Evolutionary conservation across 441 rosid species (phyloP).

Genomic region (Capsella rubella): DNA sequence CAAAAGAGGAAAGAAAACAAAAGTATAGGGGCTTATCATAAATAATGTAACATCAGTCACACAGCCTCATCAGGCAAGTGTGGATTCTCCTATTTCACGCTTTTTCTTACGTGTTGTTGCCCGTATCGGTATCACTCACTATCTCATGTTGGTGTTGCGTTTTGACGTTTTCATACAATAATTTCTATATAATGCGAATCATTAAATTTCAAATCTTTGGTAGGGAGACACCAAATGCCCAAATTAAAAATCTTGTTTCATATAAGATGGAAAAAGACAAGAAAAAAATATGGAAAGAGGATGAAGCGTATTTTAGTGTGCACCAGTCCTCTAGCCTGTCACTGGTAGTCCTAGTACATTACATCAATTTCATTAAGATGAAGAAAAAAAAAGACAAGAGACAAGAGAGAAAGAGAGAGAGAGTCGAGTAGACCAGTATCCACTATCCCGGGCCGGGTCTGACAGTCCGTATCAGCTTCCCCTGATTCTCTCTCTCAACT

Average conservation of each 20-base stretch:
- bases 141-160: slow-evolving; percentile 32
- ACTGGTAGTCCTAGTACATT: slow-evolving; percentile 29
- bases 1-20: not conserved
- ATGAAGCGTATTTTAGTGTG: slow-evolving; percentile 34
- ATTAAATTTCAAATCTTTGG: slow-evolving; percentile 19
- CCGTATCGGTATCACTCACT: slow-evolving; percentile 13
- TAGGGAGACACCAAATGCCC: slow-evolving; percentile 18
- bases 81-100: slow-evolving; percentile 36
- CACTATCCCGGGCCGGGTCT: slow-evolving; percentile 40
- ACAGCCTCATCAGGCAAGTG: slow-evolving; percentile 21
- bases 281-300: not conserved
- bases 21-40: slow-evolving; percentile 30
- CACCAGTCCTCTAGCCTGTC: slow-evolving; percentile 30
- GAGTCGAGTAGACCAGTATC: slow-evolving; percentile 38
- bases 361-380: slow-evolving; percentile 6
- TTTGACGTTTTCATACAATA: slow-evolving; percentile 26
- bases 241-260: slow-evolving; percentile 20
- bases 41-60: slow-evolving; percentile 30
- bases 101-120: not conserved
- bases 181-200: slow-evolving; percentile 16
- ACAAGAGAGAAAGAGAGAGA: not conserved
- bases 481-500: slow-evolving; percentile 44
- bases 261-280: not conserved
- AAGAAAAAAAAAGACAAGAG: not conserved
- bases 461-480: slow-evolving; percentile 54